Percentiles rank a stretch among this genome's conserved stretches.
phyloP scores from a whole-genome alignment of 2,329 filamentous ascomycete species.

The Botrytis deweyae region DNA sequence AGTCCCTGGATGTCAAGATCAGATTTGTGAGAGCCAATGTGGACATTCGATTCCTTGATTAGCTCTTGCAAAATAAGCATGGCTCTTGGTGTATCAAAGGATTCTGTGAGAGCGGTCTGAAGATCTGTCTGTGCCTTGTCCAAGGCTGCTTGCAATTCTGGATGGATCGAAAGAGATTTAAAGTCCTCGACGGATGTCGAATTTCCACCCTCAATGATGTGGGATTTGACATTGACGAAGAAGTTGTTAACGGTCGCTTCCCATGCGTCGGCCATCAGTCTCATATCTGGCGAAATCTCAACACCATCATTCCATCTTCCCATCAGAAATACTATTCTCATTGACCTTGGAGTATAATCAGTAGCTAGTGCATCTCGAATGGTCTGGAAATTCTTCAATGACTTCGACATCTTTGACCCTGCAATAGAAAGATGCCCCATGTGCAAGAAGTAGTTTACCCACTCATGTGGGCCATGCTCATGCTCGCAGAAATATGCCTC shows the following conservation, averaged over 20 bases:
- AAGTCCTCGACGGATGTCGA: constrained; percentile 28
- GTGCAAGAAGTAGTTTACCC: constrained; percentile 72
- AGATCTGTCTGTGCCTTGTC: constrained; percentile 56
- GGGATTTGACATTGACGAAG: constrained; percentile 49
- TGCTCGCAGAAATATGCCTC: constrained; percentile 66
- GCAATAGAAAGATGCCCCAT: constrained; percentile 91
- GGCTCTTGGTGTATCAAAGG: constrained; percentile 79
- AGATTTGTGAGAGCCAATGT: constrained; percentile 48
- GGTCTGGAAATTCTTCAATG: constrained; percentile 92
- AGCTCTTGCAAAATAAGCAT: constrained; percentile 78
- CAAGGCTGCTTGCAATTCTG: constrained; percentile 22
- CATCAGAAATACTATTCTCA: constrained; percentile 84
- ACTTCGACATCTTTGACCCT: constrained; percentile 95
- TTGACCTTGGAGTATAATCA: constrained; percentile 71
- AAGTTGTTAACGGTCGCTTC: constrained; percentile 55
- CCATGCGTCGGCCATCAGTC: constrained; percentile 72
- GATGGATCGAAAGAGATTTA: constrained; percentile 15
- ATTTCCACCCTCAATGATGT: constrained; percentile 13
- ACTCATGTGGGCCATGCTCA: constrained; percentile 20
- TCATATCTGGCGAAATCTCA: constrained; percentile 83
- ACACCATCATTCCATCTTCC: constrained; percentile 89
- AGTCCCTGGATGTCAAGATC: constrained; percentile 48
- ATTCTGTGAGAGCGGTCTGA: constrained; percentile 68
- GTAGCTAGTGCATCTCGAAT: constrained; percentile 76
- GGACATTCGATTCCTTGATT: constrained; percentile 72